These are phyloP conservation scores for Penicillium maclennaniae DNA, from an alignment of 495 filamentous ascomycete species.

Conservation along the genomic window DNA sequence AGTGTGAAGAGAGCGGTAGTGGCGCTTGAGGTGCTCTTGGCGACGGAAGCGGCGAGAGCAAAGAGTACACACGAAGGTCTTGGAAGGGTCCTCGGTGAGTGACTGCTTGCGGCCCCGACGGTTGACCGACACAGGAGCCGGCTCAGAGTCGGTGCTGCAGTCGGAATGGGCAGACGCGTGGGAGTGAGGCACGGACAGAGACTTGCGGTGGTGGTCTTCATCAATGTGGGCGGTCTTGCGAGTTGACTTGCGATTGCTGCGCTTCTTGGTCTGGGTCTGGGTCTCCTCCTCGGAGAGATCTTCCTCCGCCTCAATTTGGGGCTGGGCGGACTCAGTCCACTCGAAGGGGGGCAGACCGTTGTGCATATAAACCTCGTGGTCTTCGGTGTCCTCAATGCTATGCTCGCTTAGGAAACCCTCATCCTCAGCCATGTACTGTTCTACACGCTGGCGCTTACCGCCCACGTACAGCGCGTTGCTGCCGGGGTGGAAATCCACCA, in stretches of 20 bases:
- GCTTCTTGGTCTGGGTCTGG: constrained; percentile 61
- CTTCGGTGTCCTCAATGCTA: constrained; percentile 72
- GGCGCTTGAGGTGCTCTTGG: constrained; percentile 97
- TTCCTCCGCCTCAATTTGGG: constrained; percentile 24
- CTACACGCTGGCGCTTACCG: constrained; percentile 74
- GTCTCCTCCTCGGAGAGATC: constrained; percentile 36
- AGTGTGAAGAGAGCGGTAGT: constrained; percentile 97
- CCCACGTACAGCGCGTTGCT: constrained; percentile 58
- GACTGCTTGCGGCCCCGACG: constrained; percentile 98
- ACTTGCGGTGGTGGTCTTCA: constrained; percentile 29
- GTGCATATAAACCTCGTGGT: constrained; percentile 55
- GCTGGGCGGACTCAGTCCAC: constrained; percentile 28
- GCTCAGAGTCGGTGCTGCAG: constrained; percentile 28
- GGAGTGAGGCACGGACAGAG: constrained; percentile 9
- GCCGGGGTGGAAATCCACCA: constrained; percentile 65
- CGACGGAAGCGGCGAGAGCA: constrained; percentile 97
- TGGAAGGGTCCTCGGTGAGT: constrained; percentile 93
- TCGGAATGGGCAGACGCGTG: constrained; percentile 12
- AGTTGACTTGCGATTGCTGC: constrained; percentile 40
- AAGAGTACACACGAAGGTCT: constrained; percentile 94
- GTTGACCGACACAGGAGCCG: constrained; percentile 64
- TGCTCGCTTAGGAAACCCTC: constrained; percentile 72
- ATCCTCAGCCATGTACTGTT: constrained; percentile 64
- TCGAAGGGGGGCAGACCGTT: constrained; percentile 44
- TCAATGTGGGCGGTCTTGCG: constrained; percentile 47